These are phyloP conservation scores for Cladosporium colombiae DNA, from an alignment of 2,329 filamentous ascomycete genomes.

Conservation along the genomic window DNA sequence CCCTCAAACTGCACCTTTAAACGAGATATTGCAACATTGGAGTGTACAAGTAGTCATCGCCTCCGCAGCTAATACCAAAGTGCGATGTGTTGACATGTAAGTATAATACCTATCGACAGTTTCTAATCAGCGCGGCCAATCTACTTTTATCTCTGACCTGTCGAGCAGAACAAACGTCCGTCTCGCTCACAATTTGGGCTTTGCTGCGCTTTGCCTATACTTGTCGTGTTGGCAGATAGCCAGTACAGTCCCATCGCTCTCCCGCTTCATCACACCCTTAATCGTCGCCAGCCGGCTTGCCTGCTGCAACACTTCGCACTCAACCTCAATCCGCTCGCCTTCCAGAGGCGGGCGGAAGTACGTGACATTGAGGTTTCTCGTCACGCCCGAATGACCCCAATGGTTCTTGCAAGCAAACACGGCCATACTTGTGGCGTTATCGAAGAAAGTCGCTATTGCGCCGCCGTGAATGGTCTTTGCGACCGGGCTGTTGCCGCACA, in stretches of 20 bases:
- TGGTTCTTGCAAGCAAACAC: conserved; percentile 38
- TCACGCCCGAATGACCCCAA: conserved; percentile 47
- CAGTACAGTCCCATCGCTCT: conserved; percentile 37
- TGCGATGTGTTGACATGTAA: too few relatives aligned
- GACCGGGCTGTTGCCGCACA: conserved; percentile 12
- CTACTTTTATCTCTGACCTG: too few relatives aligned
- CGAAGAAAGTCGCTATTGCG: conserved; percentile 56
- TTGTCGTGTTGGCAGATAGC: conserved; percentile 41
- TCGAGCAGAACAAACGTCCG: neutral
- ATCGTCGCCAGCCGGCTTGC: conserved; percentile 45
- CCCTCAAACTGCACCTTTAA: too few relatives aligned
- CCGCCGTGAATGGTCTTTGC: conserved; percentile 37
- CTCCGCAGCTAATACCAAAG: too few relatives aligned
- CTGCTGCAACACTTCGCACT: conserved; percentile 47
- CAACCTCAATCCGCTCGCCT: conserved; percentile 44
- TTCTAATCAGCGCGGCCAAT: too few relatives aligned
- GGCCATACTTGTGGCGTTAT: conserved; percentile 52
- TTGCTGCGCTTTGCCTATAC: conserved; percentile 17
- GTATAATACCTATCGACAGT: too few relatives aligned
- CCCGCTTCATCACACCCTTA: conserved; percentile 43
- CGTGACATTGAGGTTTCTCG: conserved; percentile 46
- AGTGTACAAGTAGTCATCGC: too few relatives aligned
- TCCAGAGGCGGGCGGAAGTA: conserved; percentile 47
- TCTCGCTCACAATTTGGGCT: neutral
- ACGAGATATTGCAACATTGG: too few relatives aligned